phyloP scores from a whole-genome alignment of 495 filamentous ascomycete species.

The Trichoderma parareesei region DNA sequence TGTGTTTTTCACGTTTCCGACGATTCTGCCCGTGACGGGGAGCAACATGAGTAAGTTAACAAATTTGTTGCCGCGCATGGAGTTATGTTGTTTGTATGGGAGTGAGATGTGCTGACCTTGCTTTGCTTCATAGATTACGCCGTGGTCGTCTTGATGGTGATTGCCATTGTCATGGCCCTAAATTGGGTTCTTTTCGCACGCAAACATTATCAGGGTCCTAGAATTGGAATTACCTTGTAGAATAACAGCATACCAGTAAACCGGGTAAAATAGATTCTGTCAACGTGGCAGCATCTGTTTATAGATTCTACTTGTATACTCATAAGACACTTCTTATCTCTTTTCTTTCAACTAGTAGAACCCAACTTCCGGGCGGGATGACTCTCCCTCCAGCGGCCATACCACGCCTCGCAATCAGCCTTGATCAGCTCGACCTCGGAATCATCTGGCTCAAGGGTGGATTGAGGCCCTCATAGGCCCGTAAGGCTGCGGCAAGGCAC shows the following conservation, averaged over 20 bases:
- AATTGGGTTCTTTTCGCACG: background rate
- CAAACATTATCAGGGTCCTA: constrained; percentile 1
- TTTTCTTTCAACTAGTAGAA: no score
- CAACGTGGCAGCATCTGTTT: no score
- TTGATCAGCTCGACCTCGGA: no score
- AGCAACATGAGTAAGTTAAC: background rate
- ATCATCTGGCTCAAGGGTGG: no score
- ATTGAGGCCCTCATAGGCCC: no score
- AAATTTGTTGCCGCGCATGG: background rate
- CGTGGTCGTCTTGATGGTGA: background rate
- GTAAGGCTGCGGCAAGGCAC: no score
- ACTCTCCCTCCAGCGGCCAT: no score
- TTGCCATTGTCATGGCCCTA: background rate
- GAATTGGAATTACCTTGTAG: background rate
- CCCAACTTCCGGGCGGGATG: no score
- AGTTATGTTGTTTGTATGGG: background rate
- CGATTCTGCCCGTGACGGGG: background rate
- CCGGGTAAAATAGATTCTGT: no score
- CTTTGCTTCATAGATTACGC: background rate
- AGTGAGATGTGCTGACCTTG: background rate
- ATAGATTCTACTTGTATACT: no score
- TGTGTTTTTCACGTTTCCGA: constrained; percentile 1
- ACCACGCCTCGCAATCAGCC: no score
- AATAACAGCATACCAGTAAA: background rate
- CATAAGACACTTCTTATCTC: no score